Percentiles rank a stretch among this genome's conserved stretches.
Conservation (phyloP, 805 yeast species). For the Millerozyma miso region DNA sequence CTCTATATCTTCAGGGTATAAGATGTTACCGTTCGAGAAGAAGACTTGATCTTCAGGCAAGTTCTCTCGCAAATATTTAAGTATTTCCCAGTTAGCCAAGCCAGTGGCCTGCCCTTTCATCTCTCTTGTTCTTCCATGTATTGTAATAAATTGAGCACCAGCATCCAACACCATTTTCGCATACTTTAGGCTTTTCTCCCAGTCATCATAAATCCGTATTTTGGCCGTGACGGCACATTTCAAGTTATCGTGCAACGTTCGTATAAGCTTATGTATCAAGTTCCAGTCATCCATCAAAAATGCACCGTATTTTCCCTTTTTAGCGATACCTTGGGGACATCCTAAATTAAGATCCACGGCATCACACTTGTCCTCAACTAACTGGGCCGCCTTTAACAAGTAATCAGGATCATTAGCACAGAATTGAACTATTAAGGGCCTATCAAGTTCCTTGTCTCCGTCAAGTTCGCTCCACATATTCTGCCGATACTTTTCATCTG, state of each 20-base stretch:
- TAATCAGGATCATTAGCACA: constrained; percentile 95
- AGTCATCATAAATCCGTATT: constrained; percentile 82
- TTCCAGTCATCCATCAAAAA: constrained; percentile 98
- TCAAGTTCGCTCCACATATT: constrained; percentile 71
- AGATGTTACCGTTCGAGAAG: constrained; percentile 91
- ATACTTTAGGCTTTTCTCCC: constrained; percentile 77
- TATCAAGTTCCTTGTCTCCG: constrained; percentile 63
- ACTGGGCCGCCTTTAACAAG: constrained; percentile 73
- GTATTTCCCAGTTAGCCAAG: constrained; percentile 85
- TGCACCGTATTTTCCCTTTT: constrained; percentile 91
- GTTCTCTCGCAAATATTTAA: constrained; percentile 72
- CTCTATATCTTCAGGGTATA: constrained; percentile 79
- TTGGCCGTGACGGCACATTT: constrained; percentile 92
- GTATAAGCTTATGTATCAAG: constrained; percentile 65
- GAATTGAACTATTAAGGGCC: constrained; percentile 91
- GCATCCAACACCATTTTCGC: constrained; percentile 87
- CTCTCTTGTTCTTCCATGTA: constrained; percentile 94
- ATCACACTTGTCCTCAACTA: constrained; percentile 80
- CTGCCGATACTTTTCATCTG: constrained; percentile 71
- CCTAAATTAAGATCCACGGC: constrained; percentile 96
- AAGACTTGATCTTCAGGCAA: constrained; percentile 78
- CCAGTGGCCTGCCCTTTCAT: constrained; percentile 98
- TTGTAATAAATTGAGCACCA: constrained; percentile 93
- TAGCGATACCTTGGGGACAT: constrained; percentile 97
- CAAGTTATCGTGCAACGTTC: constrained; percentile 67